Conservation (phyloP, 148 eudicot genomes). For the Mesembryanthemum crystallinum region DNA sequence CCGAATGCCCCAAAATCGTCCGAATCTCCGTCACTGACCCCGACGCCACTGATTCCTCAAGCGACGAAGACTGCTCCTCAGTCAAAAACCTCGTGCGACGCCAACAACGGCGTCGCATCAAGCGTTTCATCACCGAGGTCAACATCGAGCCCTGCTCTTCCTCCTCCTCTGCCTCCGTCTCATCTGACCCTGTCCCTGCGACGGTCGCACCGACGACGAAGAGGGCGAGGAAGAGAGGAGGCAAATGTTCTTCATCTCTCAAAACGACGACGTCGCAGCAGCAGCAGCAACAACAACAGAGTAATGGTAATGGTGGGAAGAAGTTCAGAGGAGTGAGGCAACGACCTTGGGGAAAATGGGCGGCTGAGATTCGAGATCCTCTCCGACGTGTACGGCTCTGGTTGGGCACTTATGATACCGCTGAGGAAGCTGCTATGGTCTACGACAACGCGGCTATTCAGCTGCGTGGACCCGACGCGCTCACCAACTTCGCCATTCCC, state of each 20-base stretch:
- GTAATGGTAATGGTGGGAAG: slow-evolving; percentile 25
- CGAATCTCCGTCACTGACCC: slow-evolving; percentile 63
- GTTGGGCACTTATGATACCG: slow-evolving; percentile 75
- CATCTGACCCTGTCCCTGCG: neutral
- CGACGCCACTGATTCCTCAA: slow-evolving; percentile 75
- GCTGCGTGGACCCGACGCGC: slow-evolving; percentile 71
- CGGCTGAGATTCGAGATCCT: slow-evolving; percentile 87
- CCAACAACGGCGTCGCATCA: slow-evolving; percentile 37
- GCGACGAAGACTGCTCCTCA: slow-evolving; percentile 29
- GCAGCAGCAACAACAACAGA: neutral
- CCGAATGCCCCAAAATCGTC: slow-evolving; percentile 33
- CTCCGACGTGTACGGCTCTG: slow-evolving; percentile 58
- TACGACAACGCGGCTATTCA: slow-evolving; percentile 73
- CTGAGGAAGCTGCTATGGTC: slow-evolving; percentile 80
- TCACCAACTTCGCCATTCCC: slow-evolving; percentile 52
- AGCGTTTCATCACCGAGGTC: slow-evolving; percentile 52
- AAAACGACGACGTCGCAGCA: neutral
- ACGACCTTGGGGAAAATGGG: slow-evolving; percentile 82
- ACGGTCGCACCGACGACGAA: slow-evolving; percentile 15
- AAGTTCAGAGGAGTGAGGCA: slow-evolving; percentile 73
- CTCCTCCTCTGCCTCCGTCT: neutral
- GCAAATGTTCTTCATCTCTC: slow-evolving; percentile 3
- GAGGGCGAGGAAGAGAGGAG: slow-evolving; percentile 5
- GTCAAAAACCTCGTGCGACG: neutral
- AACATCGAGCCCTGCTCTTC: slow-evolving; percentile 32